Evolutionary conservation across 148 eudicot species (phyloP).

Genomic region (Talinum fruticosum): DNA sequence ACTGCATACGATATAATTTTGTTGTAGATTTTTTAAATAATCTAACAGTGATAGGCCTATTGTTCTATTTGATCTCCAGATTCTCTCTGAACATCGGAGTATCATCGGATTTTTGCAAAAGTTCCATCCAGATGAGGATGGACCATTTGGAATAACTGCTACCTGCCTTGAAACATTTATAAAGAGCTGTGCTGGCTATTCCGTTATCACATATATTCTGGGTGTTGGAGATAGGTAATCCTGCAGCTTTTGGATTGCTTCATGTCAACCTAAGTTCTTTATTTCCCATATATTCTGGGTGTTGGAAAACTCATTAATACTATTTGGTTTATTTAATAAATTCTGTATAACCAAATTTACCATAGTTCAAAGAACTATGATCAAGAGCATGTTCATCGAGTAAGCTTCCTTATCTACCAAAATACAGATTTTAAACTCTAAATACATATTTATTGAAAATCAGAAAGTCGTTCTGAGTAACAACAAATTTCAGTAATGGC

Average conservation of each 20-base stretch:
- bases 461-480: too few species aligned
- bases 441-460: too few species aligned
- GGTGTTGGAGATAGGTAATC: constrained; percentile 97
- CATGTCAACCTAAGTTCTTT: neutral
- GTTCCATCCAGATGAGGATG: constrained; percentile 87
- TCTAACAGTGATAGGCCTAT: constrained; percentile 4
- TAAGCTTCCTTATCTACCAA: too few species aligned
- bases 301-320: too few species aligned
- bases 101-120: constrained; percentile 91
- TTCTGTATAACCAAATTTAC: too few species aligned
- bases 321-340: too few species aligned
- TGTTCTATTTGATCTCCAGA: constrained; percentile 42
- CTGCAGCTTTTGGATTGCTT: neutral
- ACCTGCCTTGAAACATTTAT: constrained; percentile 96
- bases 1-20: neutral
- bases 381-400: too few species aligned
- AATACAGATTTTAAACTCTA: too few species aligned
- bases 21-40: constrained; percentile 5
- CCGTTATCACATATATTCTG: constrained; percentile 91
- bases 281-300: too few species aligned
- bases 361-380: too few species aligned
- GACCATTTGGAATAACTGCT: constrained; percentile 93
- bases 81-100: constrained; percentile 87
- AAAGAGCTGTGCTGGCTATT: constrained; percentile 98
- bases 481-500: too few species aligned